Conservation (phyloP, 2,329 filamentous ascomycete species). For the Dothistroma pini region DNA sequence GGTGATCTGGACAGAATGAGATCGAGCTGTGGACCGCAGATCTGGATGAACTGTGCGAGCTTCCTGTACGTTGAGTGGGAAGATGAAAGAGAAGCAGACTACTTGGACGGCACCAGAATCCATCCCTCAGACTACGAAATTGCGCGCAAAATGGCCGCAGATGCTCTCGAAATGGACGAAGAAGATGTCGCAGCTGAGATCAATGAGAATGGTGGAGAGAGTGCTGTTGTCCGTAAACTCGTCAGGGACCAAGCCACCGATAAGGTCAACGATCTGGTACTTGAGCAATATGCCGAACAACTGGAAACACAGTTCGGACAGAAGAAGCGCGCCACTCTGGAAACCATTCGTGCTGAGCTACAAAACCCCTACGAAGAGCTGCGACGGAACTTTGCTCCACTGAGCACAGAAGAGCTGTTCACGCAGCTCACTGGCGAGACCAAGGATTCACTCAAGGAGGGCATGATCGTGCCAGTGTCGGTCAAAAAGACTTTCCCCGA, state of each 20-base stretch:
- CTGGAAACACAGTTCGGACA: conserved; percentile 90
- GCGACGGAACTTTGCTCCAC: conserved; percentile 68
- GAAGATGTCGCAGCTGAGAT: conserved; percentile 95
- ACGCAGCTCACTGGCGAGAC: conserved; percentile 97
- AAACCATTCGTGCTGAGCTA: conserved; percentile 92
- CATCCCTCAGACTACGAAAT: conserved; percentile 99
- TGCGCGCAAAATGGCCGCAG: conserved; percentile 95
- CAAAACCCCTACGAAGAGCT: conserved; percentile 93
- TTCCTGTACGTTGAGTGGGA: conserved; percentile 82
- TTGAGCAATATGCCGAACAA: conserved; percentile 97
- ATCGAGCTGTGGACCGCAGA: conserved; percentile 79
- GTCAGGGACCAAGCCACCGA: conserved; percentile 92
- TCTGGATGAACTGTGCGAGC: conserved; percentile 96
- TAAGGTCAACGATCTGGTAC: conserved; percentile 89
- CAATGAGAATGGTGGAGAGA: conserved; percentile 74
- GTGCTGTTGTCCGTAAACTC: conserved; percentile 90
- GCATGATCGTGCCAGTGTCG: conserved; percentile 89
- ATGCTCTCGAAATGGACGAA: conserved; percentile 93
- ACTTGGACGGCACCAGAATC: conserved; percentile 92
- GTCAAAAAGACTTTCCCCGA: conserved; percentile 86
- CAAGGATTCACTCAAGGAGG: conserved; percentile 72
- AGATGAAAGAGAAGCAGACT: conserved; percentile 69
- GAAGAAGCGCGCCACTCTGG: conserved; percentile 89
- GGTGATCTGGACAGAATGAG: conserved; percentile 67
- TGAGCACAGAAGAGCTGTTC: conserved; percentile 77